Conservation (phyloP, 2,329 filamentous ascomycete species). For the Calonectria montana region DNA sequence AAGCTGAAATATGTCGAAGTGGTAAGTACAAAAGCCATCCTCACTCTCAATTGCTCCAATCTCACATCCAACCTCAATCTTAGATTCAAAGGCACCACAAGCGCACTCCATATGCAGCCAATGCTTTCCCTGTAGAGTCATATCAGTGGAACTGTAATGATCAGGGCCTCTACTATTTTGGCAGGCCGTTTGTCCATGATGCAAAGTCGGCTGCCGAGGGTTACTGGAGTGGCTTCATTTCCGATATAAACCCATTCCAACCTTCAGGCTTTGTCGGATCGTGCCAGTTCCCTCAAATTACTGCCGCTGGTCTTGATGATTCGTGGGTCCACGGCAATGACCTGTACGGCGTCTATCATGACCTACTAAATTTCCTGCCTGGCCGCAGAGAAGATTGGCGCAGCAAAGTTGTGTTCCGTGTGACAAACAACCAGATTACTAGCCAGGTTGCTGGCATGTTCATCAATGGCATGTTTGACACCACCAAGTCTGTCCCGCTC, state of each 20-base stretch:
- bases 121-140: conserved; percentile 79
- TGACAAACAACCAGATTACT: conserved; percentile 86
- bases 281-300: conserved; percentile 87
- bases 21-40: conserved; percentile 55
- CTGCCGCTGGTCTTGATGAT: conserved; percentile 76
- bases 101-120: conserved; percentile 81
- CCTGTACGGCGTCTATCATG: conserved; percentile 80
- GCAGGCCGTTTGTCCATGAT: conserved; percentile 60
- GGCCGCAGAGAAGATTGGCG: conserved; percentile 54
- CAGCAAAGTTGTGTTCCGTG: conserved; percentile 70
- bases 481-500: conserved; percentile 56
- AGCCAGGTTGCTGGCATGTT: conserved; percentile 83
- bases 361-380: conserved; percentile 76
- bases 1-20: conserved; percentile 81
- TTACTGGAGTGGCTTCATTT: conserved; percentile 75
- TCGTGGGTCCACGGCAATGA: conserved; percentile 82
- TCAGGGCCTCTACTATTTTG: conserved; percentile 77
- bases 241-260: conserved; percentile 73
- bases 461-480: conserved; percentile 75
- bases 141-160: conserved; percentile 81
- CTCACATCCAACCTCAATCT: background rate
- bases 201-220: conserved; percentile 62
- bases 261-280: conserved; percentile 76
- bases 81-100: conserved; percentile 89
- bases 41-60: background rate